Evolutionary conservation across 2,329 filamentous ascomycete genomes (phyloP), one percentile per base, ranked within the genome.

Genomic region (Exophiala oligosperma): DNA sequence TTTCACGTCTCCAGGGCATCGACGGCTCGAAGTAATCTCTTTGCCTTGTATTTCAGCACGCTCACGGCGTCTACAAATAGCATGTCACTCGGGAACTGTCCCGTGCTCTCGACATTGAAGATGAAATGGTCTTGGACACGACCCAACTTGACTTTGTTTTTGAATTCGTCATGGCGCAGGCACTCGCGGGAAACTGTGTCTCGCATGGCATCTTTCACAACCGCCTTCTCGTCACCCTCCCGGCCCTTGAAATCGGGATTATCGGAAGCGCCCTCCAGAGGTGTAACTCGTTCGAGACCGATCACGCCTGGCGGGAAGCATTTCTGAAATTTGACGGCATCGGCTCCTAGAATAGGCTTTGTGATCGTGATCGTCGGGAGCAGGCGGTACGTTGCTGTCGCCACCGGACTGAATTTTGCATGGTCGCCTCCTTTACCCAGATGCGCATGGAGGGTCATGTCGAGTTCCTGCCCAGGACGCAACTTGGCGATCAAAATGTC

Each of bases 101-200:
- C 95, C 0, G 91, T 88, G 79, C 92, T 97, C 80, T 99, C 94
- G 37, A 99, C 83, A 54, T 86, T 89, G 81, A 94, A 99, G 75
- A 99, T 97, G 74, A 99, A 99, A 77, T 99, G 95, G 73, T 99
- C 94, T 64, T 92, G 82, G 68, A 92, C 80, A 54, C 95, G 83
- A 44, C 94, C 94, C 32, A 99, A 84, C 80, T 92, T 92, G 64
- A 99, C 94, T 80, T 97, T 99, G 71, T 87, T 90, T 75, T 94
- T 85, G 77, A 99, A 97, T 76, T 97, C 94, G 26, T 87, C 82
- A 72, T 99, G 93, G 50, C 94, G 86, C 70, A 99, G 76, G 70
- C 89, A 94, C 77, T 99, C 95, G 66, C 94, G 85, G 75, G 90
- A 95, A 61, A 99, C 93, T 0, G 93, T 97, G 73, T 99, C 95